phyloP scores from a whole-genome alignment of 441 rosid species.

The Brassica balearica region DNA sequence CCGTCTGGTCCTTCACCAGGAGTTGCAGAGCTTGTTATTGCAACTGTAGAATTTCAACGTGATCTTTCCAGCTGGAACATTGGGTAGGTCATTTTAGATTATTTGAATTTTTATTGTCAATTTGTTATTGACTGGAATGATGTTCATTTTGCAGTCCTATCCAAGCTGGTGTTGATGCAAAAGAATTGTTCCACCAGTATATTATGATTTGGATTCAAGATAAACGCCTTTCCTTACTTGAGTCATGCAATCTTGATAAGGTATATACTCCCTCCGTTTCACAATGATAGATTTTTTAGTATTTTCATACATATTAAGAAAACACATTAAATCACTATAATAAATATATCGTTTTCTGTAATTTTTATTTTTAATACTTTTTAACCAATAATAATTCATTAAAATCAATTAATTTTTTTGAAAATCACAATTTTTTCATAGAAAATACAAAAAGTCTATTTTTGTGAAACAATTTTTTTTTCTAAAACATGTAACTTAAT shows the following conservation, averaged over 20 bases:
- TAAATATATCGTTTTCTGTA: too few species aligned
- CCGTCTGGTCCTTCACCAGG: conserved; percentile 95
- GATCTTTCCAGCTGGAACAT: conserved; percentile 90
- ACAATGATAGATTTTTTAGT: too few species aligned
- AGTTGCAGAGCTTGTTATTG: conserved; percentile 59
- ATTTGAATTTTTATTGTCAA: conserved; percentile 29
- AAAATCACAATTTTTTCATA: too few species aligned
- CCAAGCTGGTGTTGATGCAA: conserved; percentile 97
- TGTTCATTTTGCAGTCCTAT: conserved; percentile 60
- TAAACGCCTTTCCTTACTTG: conserved; percentile 84
- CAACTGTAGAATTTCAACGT: conserved; percentile 81
- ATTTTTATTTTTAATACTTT: too few species aligned
- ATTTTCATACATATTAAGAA: too few species aligned
- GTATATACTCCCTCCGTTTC: conserved; percentile 41
- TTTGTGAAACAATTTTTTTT: too few species aligned
- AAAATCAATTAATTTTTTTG: too few species aligned
- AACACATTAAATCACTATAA: too few species aligned
- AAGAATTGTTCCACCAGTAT: conserved; percentile 88
- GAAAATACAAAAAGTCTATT: too few species aligned
- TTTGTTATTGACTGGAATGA: conserved; percentile 40
- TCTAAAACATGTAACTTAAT: too few species aligned
- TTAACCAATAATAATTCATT: too few species aligned
- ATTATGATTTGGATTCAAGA: conserved; percentile 98
- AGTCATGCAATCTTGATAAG: conserved; percentile 93
- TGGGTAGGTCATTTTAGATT: conserved; percentile 53